Conservation (phyloP, 2,329 filamentous ascomycete genomes). For the Lasiodiplodia sp. region DNA sequence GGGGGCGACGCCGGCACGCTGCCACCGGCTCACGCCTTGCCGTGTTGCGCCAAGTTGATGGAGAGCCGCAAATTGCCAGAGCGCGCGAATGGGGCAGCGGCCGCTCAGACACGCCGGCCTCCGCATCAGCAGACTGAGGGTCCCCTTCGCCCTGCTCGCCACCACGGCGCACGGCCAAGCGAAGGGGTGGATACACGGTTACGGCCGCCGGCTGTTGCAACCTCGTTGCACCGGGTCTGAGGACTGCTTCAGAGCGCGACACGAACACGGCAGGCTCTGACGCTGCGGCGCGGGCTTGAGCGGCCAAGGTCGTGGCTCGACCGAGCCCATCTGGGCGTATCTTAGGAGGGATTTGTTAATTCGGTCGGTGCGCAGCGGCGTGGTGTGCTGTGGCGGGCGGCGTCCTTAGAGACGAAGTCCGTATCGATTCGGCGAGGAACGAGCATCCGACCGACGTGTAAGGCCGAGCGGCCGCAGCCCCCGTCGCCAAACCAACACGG, state of each 20-base stretch:
- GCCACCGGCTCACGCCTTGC: conserved; percentile 23
- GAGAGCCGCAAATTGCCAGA: conserved; percentile 23
- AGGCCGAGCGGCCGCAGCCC: conserved; percentile 4
- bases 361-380: conserved; percentile 6
- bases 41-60: conserved; percentile 17
- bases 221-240: conserved; percentile 3
- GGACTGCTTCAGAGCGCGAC: conserved; percentile 16
- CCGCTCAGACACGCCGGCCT: not conserved
- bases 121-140: conserved; percentile 26
- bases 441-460: not conserved
- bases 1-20: conserved; percentile 5
- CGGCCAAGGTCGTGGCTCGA: not conserved
- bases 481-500: conserved; percentile 7
- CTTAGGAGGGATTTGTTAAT: not conserved
- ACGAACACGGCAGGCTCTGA: not conserved
- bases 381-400: conserved; percentile 8
- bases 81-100: not conserved
- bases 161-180: conserved; percentile 15
- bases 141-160: conserved; percentile 4
- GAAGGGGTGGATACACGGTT: not conserved
- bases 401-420: not conserved
- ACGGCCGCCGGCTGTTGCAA: not conserved
- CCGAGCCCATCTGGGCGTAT: conserved; percentile 4
- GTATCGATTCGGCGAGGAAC: not conserved
- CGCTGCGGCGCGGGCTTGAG: not conserved